Percentiles rank a stretch among this genome's conserved stretches.
These are phyloP conservation scores for Amaranthus cruentus DNA, from an alignment of 148 eudicot species.

Conservation along the genomic window DNA sequence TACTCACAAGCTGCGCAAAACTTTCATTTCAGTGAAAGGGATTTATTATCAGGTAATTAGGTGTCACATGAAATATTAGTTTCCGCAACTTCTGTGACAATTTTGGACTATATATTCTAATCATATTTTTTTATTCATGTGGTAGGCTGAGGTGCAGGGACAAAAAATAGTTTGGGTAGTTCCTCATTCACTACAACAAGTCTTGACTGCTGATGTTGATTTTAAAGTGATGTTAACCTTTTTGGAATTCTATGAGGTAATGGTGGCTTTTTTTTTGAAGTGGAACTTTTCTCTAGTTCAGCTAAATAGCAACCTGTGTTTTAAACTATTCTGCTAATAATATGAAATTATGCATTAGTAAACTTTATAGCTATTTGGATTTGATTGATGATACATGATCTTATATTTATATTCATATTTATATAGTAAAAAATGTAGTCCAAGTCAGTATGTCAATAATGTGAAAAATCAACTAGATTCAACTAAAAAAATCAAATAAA, in stretches of 20 bases:
- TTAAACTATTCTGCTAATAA: too few species aligned
- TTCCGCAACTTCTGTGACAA: neutral
- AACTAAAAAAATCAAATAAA: too few species aligned
- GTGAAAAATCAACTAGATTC: too few species aligned
- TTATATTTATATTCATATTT: too few species aligned
- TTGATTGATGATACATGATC: too few species aligned
- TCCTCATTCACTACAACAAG: slow-evolving; percentile 95
- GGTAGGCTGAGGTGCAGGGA: slow-evolving; percentile 81
- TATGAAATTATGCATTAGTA: too few species aligned
- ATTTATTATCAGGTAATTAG: slow-evolving; percentile 80
- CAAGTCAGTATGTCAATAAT: too few species aligned
- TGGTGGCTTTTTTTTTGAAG: neutral
- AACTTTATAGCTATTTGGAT: too few species aligned
- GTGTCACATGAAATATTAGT: neutral
- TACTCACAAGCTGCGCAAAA: slow-evolving; percentile 80
- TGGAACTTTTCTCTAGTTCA: neutral
- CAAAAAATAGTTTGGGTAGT: slow-evolving; percentile 92
- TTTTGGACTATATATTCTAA: neutral
- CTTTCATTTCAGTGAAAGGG: slow-evolving; percentile 91
- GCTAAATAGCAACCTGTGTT: neutral
- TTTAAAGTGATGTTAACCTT: slow-evolving; percentile 75
- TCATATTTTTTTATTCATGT: slow-evolving; percentile 15
- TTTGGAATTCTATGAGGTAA: slow-evolving; percentile 87
- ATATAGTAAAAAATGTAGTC: too few species aligned
- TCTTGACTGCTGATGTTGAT: slow-evolving; percentile 81